Percentiles rank a stretch among this genome's conserved stretches.
phyloP scores from a whole-genome alignment of 176 grass and related monocot species.

The Carex pumila region DNA sequence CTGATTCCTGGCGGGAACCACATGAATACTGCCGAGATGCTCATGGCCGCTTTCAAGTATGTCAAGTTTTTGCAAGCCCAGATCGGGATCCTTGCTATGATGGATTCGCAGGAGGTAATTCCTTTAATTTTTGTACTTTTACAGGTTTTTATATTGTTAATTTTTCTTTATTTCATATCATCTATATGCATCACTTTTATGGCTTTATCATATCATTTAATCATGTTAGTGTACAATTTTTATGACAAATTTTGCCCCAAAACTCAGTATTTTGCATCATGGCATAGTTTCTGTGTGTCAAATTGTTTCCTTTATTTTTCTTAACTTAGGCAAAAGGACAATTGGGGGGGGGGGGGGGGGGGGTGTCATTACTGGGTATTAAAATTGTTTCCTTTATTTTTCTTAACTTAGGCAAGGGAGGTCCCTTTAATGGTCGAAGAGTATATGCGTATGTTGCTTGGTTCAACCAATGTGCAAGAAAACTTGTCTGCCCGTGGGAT shows the following conservation, averaged over 20 bases:
- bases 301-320: neutral
- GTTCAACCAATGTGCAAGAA: conserved; percentile 31
- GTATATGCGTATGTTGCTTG: conserved; percentile 41
- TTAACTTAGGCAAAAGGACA: neutral
- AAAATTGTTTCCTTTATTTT: neutral
- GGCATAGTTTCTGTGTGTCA: neutral
- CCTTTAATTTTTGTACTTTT: neutral
- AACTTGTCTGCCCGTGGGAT: conserved; percentile 41
- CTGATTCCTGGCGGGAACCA: conserved; percentile 55
- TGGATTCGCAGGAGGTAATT: conserved; percentile 40
- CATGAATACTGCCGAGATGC: conserved; percentile 85
- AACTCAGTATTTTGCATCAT: neutral
- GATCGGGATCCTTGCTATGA: conserved; percentile 53
- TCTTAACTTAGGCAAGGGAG: conserved; percentile 16
- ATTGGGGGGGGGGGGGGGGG: no score
- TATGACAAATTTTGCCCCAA: neutral
- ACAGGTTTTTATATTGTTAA: neutral
- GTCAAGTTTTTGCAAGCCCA: conserved; percentile 75
- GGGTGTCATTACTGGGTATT: neutral
- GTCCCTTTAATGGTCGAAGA: conserved; percentile 11
- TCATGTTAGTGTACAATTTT: neutral
- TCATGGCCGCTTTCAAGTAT: conserved; percentile 45
- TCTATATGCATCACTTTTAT: neutral
- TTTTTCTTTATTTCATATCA: neutral
- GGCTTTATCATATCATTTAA: neutral